Base-by-base conservation (phyloP, 176 grass and related monocot genomes). In the Aegilops longissima region DNA sequence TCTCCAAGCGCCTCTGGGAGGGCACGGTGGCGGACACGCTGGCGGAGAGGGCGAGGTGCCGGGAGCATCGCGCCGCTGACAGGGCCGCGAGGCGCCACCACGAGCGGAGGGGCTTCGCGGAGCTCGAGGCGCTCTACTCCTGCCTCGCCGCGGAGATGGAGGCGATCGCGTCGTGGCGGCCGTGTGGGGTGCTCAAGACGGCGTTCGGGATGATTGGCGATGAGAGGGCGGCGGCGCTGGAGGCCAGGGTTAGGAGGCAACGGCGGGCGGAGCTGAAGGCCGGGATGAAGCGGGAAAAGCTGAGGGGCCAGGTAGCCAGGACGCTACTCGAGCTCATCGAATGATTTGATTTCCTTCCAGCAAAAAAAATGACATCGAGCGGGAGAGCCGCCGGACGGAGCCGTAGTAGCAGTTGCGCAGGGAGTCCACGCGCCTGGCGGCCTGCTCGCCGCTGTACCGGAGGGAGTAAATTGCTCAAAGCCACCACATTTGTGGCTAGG, bases 1-100 rank as follows among this genome's bases (percentile, higher is more conserved):
- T 89, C 74, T 84, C 87, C 9, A 84, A 84, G 65, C 52, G 23
- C 36, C 6, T 88, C 52, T 88, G 80, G 81, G 87, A 24, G 36
- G 65, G 36, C 74, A n/a, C 52, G 17, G 0, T 58, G 52, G 52
- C 20, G 12, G n/a, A n/a, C n/a, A n/a, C n/a, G 42, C 3, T 27
- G 38, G n/a, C n/a, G n/a, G n/a, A 36, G 35, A 36, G 47, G 68
- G 12, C 10, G 17, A 42, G 16, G 51, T 3, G 3, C 34, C 45
- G 51, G 6, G 73, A 1, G 61, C 7, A 3, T 21, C 62, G 68
- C 47, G 36, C 76, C 0, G 23, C n/a, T 6, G 75, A 30, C 5
- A 9, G 54, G 44, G 38, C 9, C 4, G 61, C 14, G 8, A 23
- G 12, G 76, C 63, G 81, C 51, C 87, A 66, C 52, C 8, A 49